Base-by-base conservation (phyloP, 768 basidiomycete species). In the Hericium coralloides region DNA sequence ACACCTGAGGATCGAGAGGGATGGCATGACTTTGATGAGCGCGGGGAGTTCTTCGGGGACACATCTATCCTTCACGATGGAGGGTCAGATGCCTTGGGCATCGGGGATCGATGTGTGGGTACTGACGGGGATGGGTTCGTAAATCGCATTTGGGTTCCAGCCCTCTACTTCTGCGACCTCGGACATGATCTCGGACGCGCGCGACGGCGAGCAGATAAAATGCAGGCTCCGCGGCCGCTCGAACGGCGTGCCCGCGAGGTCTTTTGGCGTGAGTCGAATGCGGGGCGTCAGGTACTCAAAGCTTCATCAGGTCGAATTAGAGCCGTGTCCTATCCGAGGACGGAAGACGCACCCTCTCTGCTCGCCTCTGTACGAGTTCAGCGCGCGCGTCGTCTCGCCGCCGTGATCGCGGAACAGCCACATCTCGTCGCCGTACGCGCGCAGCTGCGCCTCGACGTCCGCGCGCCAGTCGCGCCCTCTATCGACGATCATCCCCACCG, bases 71-170 rank as follows among this genome's bases (percentile, higher is more conserved):
- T 92, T 31, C 41, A 55, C n/a, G 48, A 12, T 48, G 59, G 39
- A 38, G 62, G 43, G 63, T 59, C 41, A 17, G 17, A 7, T 20
- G 20, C 17, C 2, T 12, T 7, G 15, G 5, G 41, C 3, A 3
- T 41, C 39, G 3, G 15, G 20, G 41, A 7, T 12, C 3, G 41
- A 17, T 2, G 41, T 45, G 17, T n/a, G 20, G 18, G 14, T 51
- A 75, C 82, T 56, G 51, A 92, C 91, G 57, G 91, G 92, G 60
- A 93, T 88, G 1, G 93, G 93, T 70, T 95, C 92, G 62, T 85
- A 95, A 45, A 94, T 82, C 1, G 81, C 77, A 48, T 73, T 72
- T 4, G 92, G 87, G 8, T 71, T 64, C 89, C 92, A 92, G 10
- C 65, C 76, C 3, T 73, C 66, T 12, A 80, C 68, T 52, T 74